Evolutionary conservation across 2,329 filamentous ascomycete species (phyloP).

Genomic region (Elsinoe australis): DNA sequence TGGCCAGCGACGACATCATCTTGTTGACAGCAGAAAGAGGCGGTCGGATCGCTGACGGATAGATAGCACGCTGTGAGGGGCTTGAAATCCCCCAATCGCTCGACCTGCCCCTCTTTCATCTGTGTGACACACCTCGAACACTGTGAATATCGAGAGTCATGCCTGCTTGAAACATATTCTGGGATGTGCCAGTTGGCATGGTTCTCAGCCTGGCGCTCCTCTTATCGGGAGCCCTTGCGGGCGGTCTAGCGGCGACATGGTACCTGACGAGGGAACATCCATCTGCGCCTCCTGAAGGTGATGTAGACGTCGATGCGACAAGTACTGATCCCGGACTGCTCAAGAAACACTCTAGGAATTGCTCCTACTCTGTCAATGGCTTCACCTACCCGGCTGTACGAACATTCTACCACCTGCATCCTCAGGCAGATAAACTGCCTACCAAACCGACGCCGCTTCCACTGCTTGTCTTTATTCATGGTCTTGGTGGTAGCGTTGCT

Average conservation of each 20-base stretch:
- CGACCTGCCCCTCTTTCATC: not conserved
- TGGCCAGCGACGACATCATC: constrained; percentile 11
- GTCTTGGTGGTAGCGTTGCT: constrained; percentile 81
- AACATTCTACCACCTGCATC: constrained; percentile 75
- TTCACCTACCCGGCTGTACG: constrained; percentile 68
- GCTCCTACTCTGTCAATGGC: constrained; percentile 56
- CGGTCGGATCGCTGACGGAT: not conserved
- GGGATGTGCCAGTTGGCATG: constrained; percentile 6
- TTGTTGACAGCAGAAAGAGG: not conserved
- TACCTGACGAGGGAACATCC: constrained; percentile 1
- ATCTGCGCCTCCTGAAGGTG: not conserved
- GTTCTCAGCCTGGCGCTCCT: constrained; percentile 11
- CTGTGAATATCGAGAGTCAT: no score
- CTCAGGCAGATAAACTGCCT: constrained; percentile 74
- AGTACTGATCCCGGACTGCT: constrained; percentile 70
- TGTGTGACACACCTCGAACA: not conserved
- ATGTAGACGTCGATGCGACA: constrained; percentile 35
- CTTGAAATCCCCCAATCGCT: not conserved
- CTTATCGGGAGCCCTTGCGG: constrained; percentile 9
- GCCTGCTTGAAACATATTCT: not conserved
- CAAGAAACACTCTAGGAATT: constrained; percentile 63
- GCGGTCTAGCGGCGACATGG: constrained; percentile 11
- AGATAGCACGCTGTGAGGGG: no score
- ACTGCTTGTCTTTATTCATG: constrained; percentile 83
- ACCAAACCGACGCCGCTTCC: constrained; percentile 65